These are phyloP conservation scores for Circinella minor DNA, from an alignment of 371 early-diverging fungal genomes.

Conservation along the genomic window DNA sequence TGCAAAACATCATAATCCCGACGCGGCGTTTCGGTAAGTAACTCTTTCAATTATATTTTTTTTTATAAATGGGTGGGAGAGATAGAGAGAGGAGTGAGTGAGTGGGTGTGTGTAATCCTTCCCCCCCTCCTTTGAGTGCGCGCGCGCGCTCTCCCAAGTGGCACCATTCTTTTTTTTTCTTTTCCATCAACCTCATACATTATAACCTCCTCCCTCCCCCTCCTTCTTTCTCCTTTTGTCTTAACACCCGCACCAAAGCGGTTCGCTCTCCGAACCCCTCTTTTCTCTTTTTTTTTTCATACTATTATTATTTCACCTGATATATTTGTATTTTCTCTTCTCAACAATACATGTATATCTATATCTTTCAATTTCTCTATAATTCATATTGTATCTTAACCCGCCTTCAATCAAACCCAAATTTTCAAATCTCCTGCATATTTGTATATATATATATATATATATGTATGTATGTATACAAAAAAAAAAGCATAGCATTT, in stretches of 20 bases:
- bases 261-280: too few relatives aligned
- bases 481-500: not conserved
- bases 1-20: constrained; percentile 67
- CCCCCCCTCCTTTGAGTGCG: too few relatives aligned
- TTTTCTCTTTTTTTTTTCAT: too few relatives aligned
- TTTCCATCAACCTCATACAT: not conserved
- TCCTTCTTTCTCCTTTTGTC: not conserved
- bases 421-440: constrained; percentile 12
- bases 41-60: constrained; percentile 15
- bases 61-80: too few relatives aligned
- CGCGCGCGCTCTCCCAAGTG: not conserved
- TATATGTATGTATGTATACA: not conserved
- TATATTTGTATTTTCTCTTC: too few relatives aligned
- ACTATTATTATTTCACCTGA: too few relatives aligned
- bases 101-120: too few relatives aligned
- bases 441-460: not conserved
- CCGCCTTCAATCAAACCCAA: not conserved
- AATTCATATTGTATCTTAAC: not conserved
- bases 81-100: too few relatives aligned
- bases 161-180: not conserved
- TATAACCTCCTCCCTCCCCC: not conserved
- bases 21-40: constrained; percentile 61
- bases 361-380: too few relatives aligned
- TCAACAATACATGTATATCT: too few relatives aligned
- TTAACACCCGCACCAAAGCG: too few relatives aligned